Conservation (phyloP, 495 filamentous ascomycete species). For the Hyaloscypha variabilis region DNA sequence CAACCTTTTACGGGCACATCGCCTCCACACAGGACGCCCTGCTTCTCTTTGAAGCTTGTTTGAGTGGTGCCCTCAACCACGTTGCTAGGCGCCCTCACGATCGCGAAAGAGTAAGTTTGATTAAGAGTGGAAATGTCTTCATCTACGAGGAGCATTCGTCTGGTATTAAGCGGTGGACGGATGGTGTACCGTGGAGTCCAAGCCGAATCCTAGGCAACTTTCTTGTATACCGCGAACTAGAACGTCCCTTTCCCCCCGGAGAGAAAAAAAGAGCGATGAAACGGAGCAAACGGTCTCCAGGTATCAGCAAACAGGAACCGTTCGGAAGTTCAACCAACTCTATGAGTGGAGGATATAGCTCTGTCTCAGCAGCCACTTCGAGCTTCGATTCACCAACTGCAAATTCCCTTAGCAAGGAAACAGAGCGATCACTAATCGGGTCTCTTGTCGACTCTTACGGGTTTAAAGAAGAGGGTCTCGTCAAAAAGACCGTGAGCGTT, state of each 20-base stretch:
- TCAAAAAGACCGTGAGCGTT: conserved; percentile 92
- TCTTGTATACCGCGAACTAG: conserved; percentile 85
- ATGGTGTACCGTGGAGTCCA: conserved; percentile 87
- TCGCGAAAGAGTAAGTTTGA: conserved; percentile 70
- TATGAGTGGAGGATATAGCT: conserved; percentile 20
- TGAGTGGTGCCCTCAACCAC: conserved; percentile 68
- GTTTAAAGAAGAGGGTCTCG: conserved; percentile 80
- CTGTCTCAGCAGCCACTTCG: conserved; percentile 37
- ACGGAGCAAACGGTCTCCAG: conserved; percentile 47
- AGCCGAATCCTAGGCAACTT: conserved; percentile 89
- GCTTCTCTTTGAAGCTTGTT: conserved; percentile 73
- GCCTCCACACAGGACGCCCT: conserved; percentile 74
- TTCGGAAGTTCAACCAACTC: conserved; percentile 18
- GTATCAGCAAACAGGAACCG: conserved; percentile 29
- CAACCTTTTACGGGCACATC: conserved; percentile 68
- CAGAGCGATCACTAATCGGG: conserved; percentile 72
- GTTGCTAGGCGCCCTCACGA: conserved; percentile 85
- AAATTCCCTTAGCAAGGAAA: conserved; percentile 34
- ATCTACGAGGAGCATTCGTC: conserved; percentile 89
- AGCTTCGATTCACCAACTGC: conserved; percentile 42
- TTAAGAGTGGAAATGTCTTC: conserved; percentile 83
- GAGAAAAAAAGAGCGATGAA: conserved; percentile 90
- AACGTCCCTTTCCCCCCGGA: conserved; percentile 79
- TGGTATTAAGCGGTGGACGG: conserved; percentile 93
- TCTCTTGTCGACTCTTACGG: conserved; percentile 85